Conservation (phyloP, 768 basidiomycete species). For the Gelatoporia subvermispora region DNA sequence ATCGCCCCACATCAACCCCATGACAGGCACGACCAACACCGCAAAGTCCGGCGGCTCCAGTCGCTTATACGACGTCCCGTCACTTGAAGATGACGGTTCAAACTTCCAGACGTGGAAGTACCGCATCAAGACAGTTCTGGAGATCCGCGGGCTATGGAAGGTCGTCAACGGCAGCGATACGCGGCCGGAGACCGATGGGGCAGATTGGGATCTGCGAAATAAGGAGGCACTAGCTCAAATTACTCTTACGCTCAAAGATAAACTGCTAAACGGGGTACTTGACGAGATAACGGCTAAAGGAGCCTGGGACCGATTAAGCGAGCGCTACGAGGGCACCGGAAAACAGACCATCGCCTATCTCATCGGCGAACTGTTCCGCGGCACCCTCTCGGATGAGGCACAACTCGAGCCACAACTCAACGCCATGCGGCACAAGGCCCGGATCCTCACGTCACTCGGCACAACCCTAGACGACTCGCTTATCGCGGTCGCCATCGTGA, state of each 20-base stretch:
- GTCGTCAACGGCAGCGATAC: conserved; percentile 1
- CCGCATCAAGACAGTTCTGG: conserved; percentile 15
- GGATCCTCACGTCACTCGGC: conserved; percentile 13
- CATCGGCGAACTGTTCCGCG: too few species aligned
- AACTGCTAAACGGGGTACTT: conserved; percentile 17
- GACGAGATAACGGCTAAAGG: conserved; percentile 9
- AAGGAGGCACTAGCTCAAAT: conserved; percentile 19
- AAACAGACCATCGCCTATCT: too few species aligned
- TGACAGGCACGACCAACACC: too few species aligned
- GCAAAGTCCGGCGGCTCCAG: too few species aligned
- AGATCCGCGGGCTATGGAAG: conserved; percentile 8
- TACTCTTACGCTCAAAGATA: conserved; percentile 19
- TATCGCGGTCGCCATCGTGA: conserved; percentile 17
- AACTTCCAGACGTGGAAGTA: conserved; percentile 9
- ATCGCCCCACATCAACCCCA: too few species aligned
- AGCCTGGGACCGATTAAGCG: conserved; percentile 15
- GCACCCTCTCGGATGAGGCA: too few species aligned
- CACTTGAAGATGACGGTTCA: too few species aligned
- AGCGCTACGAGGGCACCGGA: conserved; percentile 19
- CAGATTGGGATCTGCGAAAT: background rate
- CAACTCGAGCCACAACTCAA: too few species aligned
- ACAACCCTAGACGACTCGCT: conserved; percentile 15
- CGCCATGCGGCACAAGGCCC: conserved; percentile 11
- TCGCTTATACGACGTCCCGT: too few species aligned
- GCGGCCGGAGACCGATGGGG: background rate